Percentiles rank a stretch among this genome's conserved stretches.
These are phyloP conservation scores for Chrysanthemum makinoi DNA, from an alignment of 129 eudicot genomes.

Conservation along the genomic window DNA sequence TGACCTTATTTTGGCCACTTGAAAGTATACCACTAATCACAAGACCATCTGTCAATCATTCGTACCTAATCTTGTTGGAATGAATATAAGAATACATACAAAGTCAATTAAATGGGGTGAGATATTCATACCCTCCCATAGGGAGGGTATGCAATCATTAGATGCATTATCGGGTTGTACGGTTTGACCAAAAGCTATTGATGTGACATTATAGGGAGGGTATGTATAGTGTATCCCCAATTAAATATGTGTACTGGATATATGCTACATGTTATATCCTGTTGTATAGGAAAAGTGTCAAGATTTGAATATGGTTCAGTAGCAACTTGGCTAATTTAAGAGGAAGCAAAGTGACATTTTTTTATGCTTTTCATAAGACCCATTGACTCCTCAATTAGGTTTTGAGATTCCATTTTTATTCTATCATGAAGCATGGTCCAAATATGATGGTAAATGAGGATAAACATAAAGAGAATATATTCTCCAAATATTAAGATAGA, in stretches of 20 bases:
- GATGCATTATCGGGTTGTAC: too few species aligned
- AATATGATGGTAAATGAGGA: constrained; percentile 2
- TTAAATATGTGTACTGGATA: neutral
- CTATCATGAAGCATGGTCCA: constrained; percentile 26
- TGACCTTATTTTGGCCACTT: neutral
- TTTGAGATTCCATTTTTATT: constrained; percentile 14
- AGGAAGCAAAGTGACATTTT: neutral
- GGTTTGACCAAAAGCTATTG: too few species aligned
- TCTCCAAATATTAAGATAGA: neutral
- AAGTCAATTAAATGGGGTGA: too few species aligned
- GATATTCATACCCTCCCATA: too few species aligned
- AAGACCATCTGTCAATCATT: constrained; percentile 11
- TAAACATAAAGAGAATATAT: constrained; percentile 18
- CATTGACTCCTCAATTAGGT: constrained; percentile 19
- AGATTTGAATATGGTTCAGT: neutral
- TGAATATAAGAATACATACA: neutral
- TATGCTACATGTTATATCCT: neutral
- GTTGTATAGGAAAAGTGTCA: neutral
- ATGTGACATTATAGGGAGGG: too few species aligned
- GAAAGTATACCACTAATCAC: neutral
- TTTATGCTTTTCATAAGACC: constrained; percentile 7
- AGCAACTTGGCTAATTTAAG: constrained; percentile 1
- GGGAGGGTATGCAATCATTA: too few species aligned
- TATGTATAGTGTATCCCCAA: too few species aligned
- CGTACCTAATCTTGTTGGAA: neutral